phyloP scores from a whole-genome alignment of 1,284 basidiomycete species.

The Lentinula novae-zelandiae region DNA sequence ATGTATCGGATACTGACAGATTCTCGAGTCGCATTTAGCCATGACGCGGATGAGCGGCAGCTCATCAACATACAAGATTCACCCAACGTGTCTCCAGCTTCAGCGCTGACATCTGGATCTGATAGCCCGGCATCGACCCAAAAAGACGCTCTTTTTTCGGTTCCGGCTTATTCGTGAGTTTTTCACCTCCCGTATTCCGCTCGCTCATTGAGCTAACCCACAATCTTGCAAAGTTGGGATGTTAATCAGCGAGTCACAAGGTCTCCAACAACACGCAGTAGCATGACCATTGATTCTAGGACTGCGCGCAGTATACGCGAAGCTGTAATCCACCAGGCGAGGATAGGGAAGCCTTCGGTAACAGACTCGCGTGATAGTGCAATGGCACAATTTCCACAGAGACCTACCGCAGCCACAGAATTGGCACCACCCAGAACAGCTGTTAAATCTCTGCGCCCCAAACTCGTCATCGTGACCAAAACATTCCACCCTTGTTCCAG shows the following conservation, averaged over 20 bases:
- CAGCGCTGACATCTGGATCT: not conserved
- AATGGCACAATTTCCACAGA: not conserved
- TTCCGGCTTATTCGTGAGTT: not conserved
- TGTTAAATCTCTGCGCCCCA: not conserved
- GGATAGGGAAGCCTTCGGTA: not conserved
- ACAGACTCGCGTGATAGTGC: not conserved
- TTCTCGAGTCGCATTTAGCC: slow-evolving; percentile 22
- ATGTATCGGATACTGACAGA: not conserved
- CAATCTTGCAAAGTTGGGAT: slow-evolving; percentile 10
- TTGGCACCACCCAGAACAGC: not conserved
- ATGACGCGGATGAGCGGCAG: slow-evolving; percentile 14
- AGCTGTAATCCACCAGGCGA: slow-evolving; percentile 16
- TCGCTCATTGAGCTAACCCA: slow-evolving; percentile 10
- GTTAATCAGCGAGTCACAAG: slow-evolving; percentile 11
- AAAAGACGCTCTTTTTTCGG: too few species aligned
- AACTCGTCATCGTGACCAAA: not conserved
- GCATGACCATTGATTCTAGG: slow-evolving; percentile 17
- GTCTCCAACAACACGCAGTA: slow-evolving; percentile 12
- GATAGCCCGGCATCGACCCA: too few species aligned
- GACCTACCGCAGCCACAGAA: not conserved
- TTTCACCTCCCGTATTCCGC: slow-evolving; percentile 18
- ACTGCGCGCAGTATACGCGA: slow-evolving; percentile 17
- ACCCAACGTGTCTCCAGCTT: not conserved
- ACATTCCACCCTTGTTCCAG: not conserved
- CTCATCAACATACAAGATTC: slow-evolving; percentile 6